phyloP scores from a whole-genome alignment of 2,329 filamentous ascomycete species.

The Microsporum ferrugineum region DNA sequence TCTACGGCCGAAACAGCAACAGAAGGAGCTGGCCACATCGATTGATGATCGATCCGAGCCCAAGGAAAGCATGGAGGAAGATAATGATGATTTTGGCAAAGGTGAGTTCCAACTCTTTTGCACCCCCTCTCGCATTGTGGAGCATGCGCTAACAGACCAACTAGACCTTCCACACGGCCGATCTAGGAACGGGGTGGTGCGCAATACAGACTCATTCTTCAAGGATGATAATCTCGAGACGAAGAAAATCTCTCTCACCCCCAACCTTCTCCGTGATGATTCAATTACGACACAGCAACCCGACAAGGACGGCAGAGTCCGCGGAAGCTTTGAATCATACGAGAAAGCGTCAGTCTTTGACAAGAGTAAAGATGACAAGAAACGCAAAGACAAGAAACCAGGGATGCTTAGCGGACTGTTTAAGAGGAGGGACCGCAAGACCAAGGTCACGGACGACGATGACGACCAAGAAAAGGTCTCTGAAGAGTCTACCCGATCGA shows the following conservation, averaged over 20 bases:
- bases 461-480: constrained; percentile 49
- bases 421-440: constrained; percentile 54
- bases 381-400: constrained; percentile 59
- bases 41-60: background rate
- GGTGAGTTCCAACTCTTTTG: background rate
- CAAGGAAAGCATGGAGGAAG: background rate
- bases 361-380: constrained; percentile 61
- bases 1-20: constrained; percentile 33
- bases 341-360: constrained; percentile 58
- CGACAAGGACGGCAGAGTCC: constrained; percentile 29
- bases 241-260: constrained; percentile 92
- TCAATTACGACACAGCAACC: constrained; percentile 24
- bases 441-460: constrained; percentile 37
- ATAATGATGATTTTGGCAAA: background rate
- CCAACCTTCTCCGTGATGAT: constrained; percentile 81
- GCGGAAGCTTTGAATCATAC: constrained; percentile 60
- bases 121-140: background rate
- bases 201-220: constrained; percentile 94
- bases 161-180: constrained; percentile 27
- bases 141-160: background rate
- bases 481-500: constrained; percentile 43
- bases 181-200: constrained; percentile 72
- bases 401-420: constrained; percentile 61
- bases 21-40: constrained; percentile 22
- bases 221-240: constrained; percentile 92